A percentile compares a stretch with the other conserved stretches of the same genome.
Conservation (phyloP, 2,329 filamentous ascomycete genomes). For the Fusarium multiceps region DNA sequence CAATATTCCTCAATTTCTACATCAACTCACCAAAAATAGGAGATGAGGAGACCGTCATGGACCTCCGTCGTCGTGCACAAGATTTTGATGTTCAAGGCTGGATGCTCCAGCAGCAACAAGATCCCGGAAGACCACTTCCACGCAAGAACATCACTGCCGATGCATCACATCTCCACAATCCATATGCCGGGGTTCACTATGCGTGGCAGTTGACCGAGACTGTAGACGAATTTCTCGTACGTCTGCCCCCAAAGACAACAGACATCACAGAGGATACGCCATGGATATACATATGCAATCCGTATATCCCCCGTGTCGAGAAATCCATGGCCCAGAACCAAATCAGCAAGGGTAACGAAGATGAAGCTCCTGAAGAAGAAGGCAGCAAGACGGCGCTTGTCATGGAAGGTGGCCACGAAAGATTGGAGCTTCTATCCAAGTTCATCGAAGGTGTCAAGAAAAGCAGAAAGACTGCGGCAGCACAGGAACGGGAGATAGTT, state of each 20-base stretch:
- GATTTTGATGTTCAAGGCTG: constrained; percentile 63
- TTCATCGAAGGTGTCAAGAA: constrained; percentile 62
- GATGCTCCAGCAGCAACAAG: constrained; percentile 45
- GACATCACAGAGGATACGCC: constrained; percentile 57
- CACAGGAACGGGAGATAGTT: constrained; percentile 60
- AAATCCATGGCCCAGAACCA: constrained; percentile 52
- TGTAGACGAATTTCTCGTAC: constrained; percentile 71
- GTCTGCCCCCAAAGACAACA: constrained; percentile 75
- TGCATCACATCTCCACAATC: constrained; percentile 64
- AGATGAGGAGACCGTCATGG: constrained; percentile 60
- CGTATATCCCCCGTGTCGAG: constrained; percentile 58
- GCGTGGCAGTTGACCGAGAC: constrained; percentile 74
- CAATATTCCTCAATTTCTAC: not conserved
- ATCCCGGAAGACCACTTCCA: constrained; percentile 45
- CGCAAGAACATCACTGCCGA: constrained; percentile 31
- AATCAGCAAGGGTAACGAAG: constrained; percentile 57
- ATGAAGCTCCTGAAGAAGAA: constrained; percentile 61
- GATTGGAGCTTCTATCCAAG: constrained; percentile 57
- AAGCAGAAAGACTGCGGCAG: constrained; percentile 49
- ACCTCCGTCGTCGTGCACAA: constrained; percentile 62
- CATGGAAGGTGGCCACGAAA: constrained; percentile 62
- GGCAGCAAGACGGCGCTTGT: constrained; percentile 62
- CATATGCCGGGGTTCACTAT: constrained; percentile 63
- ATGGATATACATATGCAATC: constrained; percentile 82
- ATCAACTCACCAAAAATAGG: constrained; percentile 57